Percentiles rank a stretch among this genome's conserved stretches.
Evolutionary conservation across 2,329 filamentous ascomycete genomes (phyloP).

Genomic region (Mollisiaceae sp.): DNA sequence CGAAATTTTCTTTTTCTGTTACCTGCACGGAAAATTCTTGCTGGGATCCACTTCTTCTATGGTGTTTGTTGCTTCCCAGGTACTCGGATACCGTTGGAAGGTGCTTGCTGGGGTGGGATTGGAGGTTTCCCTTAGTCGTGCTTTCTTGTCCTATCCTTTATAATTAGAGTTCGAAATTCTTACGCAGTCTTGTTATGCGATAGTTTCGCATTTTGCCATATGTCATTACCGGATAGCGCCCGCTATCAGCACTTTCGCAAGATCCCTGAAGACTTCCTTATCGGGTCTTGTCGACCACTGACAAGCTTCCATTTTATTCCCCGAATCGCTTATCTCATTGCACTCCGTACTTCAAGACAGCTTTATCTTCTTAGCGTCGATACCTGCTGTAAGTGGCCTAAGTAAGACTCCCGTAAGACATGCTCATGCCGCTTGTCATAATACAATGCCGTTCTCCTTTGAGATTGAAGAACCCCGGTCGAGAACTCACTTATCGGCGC

Average conservation of each 20-base stretch:
- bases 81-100: not conserved
- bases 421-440: constrained; percentile 13
- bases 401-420: constrained; percentile 17
- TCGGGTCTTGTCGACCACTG: constrained; percentile 16
- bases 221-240: constrained; percentile 13
- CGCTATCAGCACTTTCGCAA: constrained; percentile 15
- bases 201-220: constrained; percentile 10
- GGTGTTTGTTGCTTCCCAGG: not conserved
- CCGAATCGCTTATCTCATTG: constrained; percentile 20
- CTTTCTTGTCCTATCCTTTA: not conserved
- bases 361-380: constrained; percentile 12
- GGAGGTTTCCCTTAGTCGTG: not conserved
- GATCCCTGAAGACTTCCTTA: constrained; percentile 18
- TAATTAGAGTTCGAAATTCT: not conserved
- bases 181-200: constrained; percentile 9
- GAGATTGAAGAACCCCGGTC: constrained; percentile 8
- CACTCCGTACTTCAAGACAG: constrained; percentile 7
- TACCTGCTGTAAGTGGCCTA: not conserved
- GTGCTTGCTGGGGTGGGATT: not conserved
- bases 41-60: not conserved
- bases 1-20: not conserved
- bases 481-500: constrained; percentile 15
- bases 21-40: not conserved
- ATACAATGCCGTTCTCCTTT: not conserved
- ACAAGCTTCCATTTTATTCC: constrained; percentile 17